Percentiles rank a stretch among this genome's conserved stretches.
These are phyloP conservation scores for Piloderma croceum DNA, from an alignment of 768 basidiomycete species.

Conservation along the genomic window DNA sequence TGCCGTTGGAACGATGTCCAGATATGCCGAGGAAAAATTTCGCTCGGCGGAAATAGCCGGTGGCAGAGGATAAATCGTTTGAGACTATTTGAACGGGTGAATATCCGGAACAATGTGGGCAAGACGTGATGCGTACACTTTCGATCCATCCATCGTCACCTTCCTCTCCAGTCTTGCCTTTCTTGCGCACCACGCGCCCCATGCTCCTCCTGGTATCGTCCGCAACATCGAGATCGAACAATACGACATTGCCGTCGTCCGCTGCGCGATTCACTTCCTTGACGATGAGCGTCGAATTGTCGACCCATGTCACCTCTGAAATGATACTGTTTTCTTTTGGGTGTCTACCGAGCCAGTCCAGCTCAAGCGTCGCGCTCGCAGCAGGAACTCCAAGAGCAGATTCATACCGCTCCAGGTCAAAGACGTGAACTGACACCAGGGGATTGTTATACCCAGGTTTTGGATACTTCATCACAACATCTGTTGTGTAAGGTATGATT, in stretches of 20 bases:
- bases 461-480: conserved; percentile 69
- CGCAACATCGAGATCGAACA: conserved; percentile 53
- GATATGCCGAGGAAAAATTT: conserved; percentile 71
- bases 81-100: conserved; percentile 39
- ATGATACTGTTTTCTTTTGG: conserved; percentile 62
- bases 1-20: conserved; percentile 80
- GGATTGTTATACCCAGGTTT: conserved; percentile 92
- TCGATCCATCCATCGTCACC: conserved; percentile 96
- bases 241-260: conserved; percentile 69
- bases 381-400: conserved; percentile 26
- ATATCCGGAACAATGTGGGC: no score
- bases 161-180: conserved; percentile 81
- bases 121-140: conserved; percentile 43
- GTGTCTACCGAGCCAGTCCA: conserved; percentile 64
- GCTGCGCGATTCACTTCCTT: conserved; percentile 88
- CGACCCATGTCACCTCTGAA: conserved; percentile 85
- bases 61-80: conserved; percentile 58
- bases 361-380: conserved; percentile 43
- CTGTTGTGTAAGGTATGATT: conserved; percentile 72
- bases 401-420: conserved; percentile 59
- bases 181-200: conserved; percentile 62
- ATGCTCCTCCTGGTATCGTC: conserved; percentile 19
- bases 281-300: conserved; percentile 61
- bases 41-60: conserved; percentile 29
- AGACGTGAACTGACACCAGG: conserved; percentile 74